A percentile compares a stretch with the other conserved stretches of the same genome.
These are phyloP conservation scores for Aspergillus leporis DNA, from an alignment of 495 filamentous ascomycete genomes.

Conservation along the genomic window DNA sequence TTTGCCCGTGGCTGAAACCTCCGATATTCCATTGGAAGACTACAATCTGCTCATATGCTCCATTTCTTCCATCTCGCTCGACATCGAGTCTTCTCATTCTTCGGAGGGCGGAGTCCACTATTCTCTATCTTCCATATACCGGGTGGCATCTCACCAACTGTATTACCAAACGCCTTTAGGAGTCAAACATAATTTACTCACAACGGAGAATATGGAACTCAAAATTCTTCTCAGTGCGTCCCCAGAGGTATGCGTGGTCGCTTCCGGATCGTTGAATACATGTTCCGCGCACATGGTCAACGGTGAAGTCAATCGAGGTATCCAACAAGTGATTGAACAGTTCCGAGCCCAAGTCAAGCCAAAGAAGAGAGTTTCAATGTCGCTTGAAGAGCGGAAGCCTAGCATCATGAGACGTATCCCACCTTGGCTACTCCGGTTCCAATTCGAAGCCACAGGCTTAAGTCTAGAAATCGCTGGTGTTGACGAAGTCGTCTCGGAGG, in stretches of 20 bases:
- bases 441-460: constrained; percentile 84
- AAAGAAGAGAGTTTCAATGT: constrained; percentile 57
- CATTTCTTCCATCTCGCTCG: constrained; percentile 86
- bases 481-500: constrained; percentile 75
- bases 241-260: constrained; percentile 80
- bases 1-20: constrained; percentile 71
- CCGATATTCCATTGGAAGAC: constrained; percentile 56
- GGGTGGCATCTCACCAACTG: constrained; percentile 83
- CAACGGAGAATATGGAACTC: constrained; percentile 82
- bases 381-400: constrained; percentile 46
- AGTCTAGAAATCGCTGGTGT: constrained; percentile 88
- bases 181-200: constrained; percentile 78
- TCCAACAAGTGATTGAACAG: constrained; percentile 87
- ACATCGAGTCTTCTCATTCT: constrained; percentile 93
- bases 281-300: constrained; percentile 88
- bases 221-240: constrained; percentile 81
- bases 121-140: constrained; percentile 74
- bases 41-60: constrained; percentile 94
- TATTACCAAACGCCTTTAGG: constrained; percentile 91
- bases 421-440: constrained; percentile 79
- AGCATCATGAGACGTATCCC: constrained; percentile 80
- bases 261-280: constrained; percentile 77
- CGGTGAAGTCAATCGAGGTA: constrained; percentile 85
- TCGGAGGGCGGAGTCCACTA: constrained; percentile 83
- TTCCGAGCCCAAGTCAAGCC: constrained; percentile 64